phyloP scores from a whole-genome alignment of 257 asterid species.

The Cruciata laevipes region DNA sequence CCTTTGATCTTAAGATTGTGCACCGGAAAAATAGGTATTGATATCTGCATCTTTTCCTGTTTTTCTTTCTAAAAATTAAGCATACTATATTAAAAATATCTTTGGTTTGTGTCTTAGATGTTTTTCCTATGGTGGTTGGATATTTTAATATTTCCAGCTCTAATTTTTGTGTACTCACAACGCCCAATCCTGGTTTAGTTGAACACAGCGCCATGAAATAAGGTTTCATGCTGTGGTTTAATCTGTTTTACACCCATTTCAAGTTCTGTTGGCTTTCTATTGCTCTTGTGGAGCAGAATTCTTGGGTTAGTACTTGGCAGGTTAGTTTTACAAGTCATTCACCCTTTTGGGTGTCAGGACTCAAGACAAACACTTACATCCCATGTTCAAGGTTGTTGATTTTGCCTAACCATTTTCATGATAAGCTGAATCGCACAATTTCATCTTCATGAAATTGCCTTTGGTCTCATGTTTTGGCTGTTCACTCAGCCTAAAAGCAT shows the following conservation, averaged over 20 bases:
- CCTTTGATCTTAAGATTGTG: slow-evolving; percentile 84
- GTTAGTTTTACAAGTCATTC: background rate
- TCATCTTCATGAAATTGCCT: background rate
- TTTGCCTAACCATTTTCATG: background rate
- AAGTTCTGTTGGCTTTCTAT: background rate
- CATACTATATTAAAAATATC: background rate
- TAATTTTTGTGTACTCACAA: background rate
- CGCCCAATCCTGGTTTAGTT: background rate
- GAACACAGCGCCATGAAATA: background rate
- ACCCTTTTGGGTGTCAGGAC: background rate
- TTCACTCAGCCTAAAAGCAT: background rate
- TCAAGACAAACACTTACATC: background rate
- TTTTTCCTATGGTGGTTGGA: background rate
- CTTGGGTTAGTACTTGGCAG: background rate
- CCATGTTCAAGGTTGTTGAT: background rate
- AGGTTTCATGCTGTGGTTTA: background rate
- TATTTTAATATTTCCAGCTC: background rate
- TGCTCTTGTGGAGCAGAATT: background rate
- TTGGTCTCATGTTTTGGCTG: background rate
- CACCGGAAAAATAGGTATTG: slow-evolving; percentile 93
- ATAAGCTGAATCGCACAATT: background rate
- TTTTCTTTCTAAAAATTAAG: background rate
- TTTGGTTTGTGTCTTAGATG: background rate
- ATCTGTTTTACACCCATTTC: background rate
- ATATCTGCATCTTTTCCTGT: slow-evolving; percentile 6